phyloP scores from a whole-genome alignment of 2,329 filamentous ascomycete genomes.

The Cadophora gregata region DNA sequence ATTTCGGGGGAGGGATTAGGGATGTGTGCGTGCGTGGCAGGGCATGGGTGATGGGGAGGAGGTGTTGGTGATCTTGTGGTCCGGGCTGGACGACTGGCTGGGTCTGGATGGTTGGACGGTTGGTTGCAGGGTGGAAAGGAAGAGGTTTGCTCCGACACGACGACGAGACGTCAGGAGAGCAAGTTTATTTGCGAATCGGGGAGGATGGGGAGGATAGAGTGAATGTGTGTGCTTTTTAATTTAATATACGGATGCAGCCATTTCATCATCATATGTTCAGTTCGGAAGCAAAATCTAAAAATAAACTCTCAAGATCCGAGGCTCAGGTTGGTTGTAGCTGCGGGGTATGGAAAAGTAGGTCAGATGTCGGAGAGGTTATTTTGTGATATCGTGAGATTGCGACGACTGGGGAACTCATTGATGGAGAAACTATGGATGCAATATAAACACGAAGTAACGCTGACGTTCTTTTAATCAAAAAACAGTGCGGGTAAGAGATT shows the following conservation, averaged over 20 bases:
- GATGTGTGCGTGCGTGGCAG: neutral
- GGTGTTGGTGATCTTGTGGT: neutral
- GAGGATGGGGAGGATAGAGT: no score
- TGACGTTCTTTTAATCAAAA: neutral
- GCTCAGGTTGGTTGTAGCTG: neutral
- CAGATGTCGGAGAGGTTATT: neutral
- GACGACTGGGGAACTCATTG: neutral
- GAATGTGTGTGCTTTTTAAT: neutral
- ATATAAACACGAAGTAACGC: neutral
- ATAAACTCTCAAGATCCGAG: neutral
- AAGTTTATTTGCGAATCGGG: neutral
- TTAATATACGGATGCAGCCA: conserved; percentile 1
- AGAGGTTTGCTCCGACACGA: conserved; percentile 4
- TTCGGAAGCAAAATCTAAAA: neutral
- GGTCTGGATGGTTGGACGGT: neutral
- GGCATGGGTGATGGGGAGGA: neutral
- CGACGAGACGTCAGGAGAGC: conserved; percentile 1
- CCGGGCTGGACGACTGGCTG: neutral
- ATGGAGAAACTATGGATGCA: neutral
- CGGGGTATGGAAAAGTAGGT: neutral
- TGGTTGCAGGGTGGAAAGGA: neutral
- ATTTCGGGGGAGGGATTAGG: neutral
- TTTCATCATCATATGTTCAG: neutral
- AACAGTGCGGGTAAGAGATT: neutral
- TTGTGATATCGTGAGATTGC: neutral